Percentiles rank a stretch among this genome's conserved stretches.
phyloP scores from a whole-genome alignment of 306 rosid species.

The Dicorynia guianensis region DNA sequence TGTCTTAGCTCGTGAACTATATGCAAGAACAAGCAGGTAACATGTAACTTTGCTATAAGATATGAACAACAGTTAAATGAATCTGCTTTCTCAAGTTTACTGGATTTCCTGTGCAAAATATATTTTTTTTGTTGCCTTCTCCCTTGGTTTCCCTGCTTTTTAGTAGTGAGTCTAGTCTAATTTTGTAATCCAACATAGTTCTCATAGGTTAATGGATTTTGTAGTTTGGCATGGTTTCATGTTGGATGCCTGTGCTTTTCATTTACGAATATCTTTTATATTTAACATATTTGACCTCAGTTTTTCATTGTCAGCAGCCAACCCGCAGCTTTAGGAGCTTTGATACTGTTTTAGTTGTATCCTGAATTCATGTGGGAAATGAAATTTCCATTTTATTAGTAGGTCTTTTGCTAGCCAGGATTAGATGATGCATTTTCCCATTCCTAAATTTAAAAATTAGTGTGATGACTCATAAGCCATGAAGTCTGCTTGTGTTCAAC shows the following conservation, averaged over 20 bases:
- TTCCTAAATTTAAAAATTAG: no score
- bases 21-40: slow-evolving; percentile 38
- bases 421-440: no score
- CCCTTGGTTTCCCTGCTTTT: background rate
- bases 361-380: background rate
- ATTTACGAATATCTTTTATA: background rate
- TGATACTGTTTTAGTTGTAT: background rate
- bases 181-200: background rate
- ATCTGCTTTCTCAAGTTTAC: slow-evolving; percentile 2
- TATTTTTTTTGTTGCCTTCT: background rate
- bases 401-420: no score
- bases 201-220: background rate
- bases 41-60: background rate
- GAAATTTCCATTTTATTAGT: no score
- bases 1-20: slow-evolving; percentile 32
- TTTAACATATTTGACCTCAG: background rate
- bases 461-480: no score
- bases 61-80: background rate
- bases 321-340: background rate
- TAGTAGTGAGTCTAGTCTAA: background rate
- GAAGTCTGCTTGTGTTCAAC: no score
- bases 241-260: background rate
- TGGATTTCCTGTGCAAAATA: background rate
- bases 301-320: background rate
- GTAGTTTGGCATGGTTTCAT: background rate